These are phyloP conservation scores for Digitaria exilis DNA, from an alignment of 202 grass and related monocot genomes.

Conservation along the genomic window DNA sequence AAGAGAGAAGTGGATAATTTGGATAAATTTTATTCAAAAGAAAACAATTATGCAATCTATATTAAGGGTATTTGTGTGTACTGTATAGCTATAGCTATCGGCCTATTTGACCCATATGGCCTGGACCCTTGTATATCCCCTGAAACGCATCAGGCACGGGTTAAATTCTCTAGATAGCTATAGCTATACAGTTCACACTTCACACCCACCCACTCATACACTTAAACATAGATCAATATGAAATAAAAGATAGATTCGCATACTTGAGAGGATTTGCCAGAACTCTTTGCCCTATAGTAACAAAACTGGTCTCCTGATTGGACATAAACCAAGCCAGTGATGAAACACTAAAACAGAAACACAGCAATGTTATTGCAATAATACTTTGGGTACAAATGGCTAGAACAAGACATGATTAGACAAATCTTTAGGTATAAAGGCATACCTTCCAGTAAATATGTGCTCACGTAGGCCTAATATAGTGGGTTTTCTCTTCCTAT, in stretches of 20 bases:
- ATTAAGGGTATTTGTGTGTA: not conserved
- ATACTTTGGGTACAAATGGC: not conserved
- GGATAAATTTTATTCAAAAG: conserved; percentile 27
- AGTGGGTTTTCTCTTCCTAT: conserved; percentile 66
- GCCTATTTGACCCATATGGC: not conserved
- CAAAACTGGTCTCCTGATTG: conserved; percentile 98
- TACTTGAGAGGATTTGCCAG: conserved; percentile 98
- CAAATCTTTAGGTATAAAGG: not conserved
- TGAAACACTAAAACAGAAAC: conserved; percentile 77
- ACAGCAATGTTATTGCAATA: conserved; percentile 33
- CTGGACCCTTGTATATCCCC: not conserved
- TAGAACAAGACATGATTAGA: conserved; percentile 12
- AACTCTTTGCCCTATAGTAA: conserved; percentile 95
- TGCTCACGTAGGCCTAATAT: conserved; percentile 97
- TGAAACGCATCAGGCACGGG: not conserved
- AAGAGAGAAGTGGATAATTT: not conserved
- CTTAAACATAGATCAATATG: conserved; percentile 18
- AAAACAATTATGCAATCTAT: not conserved
- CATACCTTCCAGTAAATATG: conserved; percentile 98
- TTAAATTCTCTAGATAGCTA: not conserved
- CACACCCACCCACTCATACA: too few species aligned
- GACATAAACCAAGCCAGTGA: conserved; percentile 99
- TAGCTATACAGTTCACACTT: not conserved
- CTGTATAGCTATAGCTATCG: not conserved
- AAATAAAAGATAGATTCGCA: conserved; percentile 38